Base-by-base conservation (phyloP, 208 protist genomes). In the Endotrypanum monterogeii region DNA sequence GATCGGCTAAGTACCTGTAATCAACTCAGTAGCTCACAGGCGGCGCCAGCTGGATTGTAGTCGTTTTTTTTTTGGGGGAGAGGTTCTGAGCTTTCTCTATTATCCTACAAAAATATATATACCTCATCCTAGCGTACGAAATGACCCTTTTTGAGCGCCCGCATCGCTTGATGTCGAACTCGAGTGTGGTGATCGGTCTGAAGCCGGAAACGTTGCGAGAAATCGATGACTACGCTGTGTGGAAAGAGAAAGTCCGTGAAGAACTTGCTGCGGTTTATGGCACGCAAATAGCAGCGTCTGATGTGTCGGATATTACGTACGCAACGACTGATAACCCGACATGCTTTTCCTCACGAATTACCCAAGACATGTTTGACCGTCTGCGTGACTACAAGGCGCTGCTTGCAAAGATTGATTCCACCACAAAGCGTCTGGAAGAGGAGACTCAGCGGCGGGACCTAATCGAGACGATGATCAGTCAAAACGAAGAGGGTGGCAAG, bases 121-220 rank as follows among this genome's bases (percentile, higher is more conserved):
- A 23, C 5, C 1, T 63, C 18, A 0, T 5, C 5, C 44, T 20
- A 44, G 1, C 30, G 20, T 41, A 25, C 20, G 39, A 6, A 28
- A 90, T 90, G 81, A 61, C 70, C n/a, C 37, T 90, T 16, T 92
- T 95, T 76, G 76, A 83, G 30, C 84, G 88, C 30, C 90, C 90
- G 1, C 88, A 95, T 62, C 37, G 84, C 5, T 71, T 71, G 32
- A 79, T 83, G 32, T 90, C 71, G 32, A 48, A 79, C 14, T 66
- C 73, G 23, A 62, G 83, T 52, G 85, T 89, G 0, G 86, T 93
- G 12, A 85, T 93, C 32, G 76, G 67, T 0, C 77, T 92, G 46
- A 80, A 87, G n/a, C 73, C 89, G 6, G 77, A 71, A 41, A 44
- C 60, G 25, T 69, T 95, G 28, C 83, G 87, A 16, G 52, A 76